Evolutionary conservation across 2,329 filamentous ascomycete genomes (phyloP).

Genomic region (Blastomyces parvus): DNA sequence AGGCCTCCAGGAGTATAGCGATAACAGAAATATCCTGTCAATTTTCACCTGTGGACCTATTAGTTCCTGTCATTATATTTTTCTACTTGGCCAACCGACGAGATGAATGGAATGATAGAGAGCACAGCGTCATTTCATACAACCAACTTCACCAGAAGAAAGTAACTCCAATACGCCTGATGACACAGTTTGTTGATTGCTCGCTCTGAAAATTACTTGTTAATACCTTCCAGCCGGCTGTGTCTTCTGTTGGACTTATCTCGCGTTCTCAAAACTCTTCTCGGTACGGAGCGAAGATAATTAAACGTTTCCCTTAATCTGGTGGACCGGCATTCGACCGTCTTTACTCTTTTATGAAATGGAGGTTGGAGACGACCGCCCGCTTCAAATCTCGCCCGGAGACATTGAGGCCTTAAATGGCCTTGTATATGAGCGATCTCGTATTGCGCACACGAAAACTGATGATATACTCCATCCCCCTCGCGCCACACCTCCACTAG

Average conservation of each 20-base stretch:
- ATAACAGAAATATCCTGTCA: neutral
- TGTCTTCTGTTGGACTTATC: neutral
- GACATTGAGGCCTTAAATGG: neutral
- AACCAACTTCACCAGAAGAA: neutral
- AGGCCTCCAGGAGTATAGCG: neutral
- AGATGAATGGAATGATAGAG: neutral
- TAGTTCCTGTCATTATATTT: neutral
- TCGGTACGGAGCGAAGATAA: neutral
- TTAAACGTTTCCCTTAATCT: neutral
- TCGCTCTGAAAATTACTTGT: neutral
- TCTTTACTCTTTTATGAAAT: neutral
- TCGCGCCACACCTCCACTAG: neutral
- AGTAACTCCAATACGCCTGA: neutral
- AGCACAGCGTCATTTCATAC: neutral
- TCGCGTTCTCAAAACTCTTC: neutral
- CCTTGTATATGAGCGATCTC: neutral
- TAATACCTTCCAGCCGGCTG: neutral
- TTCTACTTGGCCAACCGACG: neutral
- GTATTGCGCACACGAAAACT: neutral
- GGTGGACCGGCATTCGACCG: neutral
- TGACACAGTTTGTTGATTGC: neutral
- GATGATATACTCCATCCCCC: too few species aligned
- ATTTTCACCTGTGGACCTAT: neutral
- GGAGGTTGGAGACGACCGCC: neutral
- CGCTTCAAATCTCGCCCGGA: too few species aligned